Conservation (phyloP, 2,329 filamentous ascomycete genomes). For the Sporothrix humicola region DNA sequence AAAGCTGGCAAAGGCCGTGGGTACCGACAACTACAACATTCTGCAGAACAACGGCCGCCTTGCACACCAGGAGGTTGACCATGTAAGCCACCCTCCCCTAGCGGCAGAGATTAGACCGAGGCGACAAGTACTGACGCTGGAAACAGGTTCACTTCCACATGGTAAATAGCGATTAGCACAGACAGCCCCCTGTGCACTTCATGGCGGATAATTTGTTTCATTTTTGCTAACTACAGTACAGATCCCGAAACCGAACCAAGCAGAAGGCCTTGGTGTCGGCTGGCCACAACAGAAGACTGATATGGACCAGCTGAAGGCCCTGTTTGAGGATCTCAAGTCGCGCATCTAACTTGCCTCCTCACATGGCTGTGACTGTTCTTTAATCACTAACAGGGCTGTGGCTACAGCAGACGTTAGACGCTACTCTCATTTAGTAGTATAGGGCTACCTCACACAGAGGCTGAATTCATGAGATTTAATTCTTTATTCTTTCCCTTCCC, state of each 20-base stretch:
- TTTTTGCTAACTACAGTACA: constrained; percentile 43
- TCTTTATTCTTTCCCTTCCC: too few relatives aligned
- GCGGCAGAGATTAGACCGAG: not conserved
- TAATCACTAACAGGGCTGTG: too few relatives aligned
- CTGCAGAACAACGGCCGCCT: constrained; percentile 93
- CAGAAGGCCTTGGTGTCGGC: constrained; percentile 71
- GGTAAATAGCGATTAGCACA: constrained; percentile 57
- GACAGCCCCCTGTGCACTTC: not conserved
- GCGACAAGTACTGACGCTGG: constrained; percentile 25
- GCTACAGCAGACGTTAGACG: too few relatives aligned
- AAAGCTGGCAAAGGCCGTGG: constrained; percentile 79
- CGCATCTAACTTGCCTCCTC: constrained; percentile 68
- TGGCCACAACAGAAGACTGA: constrained; percentile 81
- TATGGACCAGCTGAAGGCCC: constrained; percentile 80
- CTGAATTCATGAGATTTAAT: too few relatives aligned
- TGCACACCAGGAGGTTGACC: constrained; percentile 90
- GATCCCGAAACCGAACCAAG: constrained; percentile 91
- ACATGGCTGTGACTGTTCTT: too few relatives aligned
- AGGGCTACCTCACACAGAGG: too few relatives aligned
- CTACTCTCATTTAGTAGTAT: too few relatives aligned
- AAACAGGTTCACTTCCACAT: constrained; percentile 88
- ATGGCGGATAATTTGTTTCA: not conserved
- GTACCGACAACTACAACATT: constrained; percentile 84
- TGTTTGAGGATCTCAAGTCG: constrained; percentile 82
- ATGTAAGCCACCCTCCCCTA: constrained; percentile 63